Conservation (phyloP, 768 basidiomycete species). For the Butyriboletus loyo region DNA sequence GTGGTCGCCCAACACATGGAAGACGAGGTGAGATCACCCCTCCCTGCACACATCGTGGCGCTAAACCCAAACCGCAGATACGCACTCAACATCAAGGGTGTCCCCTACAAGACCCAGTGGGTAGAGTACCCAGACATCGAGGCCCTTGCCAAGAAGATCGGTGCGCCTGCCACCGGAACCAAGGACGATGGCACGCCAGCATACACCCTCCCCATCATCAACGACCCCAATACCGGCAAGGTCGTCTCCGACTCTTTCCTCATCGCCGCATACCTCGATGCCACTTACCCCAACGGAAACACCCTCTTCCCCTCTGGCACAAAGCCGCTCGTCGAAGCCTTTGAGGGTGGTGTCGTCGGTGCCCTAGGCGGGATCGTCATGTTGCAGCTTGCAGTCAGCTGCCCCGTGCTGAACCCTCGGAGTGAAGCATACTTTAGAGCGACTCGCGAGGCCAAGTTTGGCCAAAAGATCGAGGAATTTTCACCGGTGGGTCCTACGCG, state of each 20-base stretch:
- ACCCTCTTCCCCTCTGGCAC: slow-evolving; percentile 41
- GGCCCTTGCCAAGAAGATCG: slow-evolving; percentile 29
- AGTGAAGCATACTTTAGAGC: slow-evolving; percentile 34
- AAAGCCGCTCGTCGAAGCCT: slow-evolving; percentile 39
- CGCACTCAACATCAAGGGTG: slow-evolving; percentile 39
- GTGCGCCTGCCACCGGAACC: slow-evolving; percentile 30
- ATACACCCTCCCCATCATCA: slow-evolving; percentile 43
- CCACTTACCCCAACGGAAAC: slow-evolving; percentile 36
- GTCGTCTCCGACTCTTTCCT: slow-evolving; percentile 39
- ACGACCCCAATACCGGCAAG: slow-evolving; percentile 36
- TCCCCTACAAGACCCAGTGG: slow-evolving; percentile 43
- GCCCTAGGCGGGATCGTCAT: slow-evolving; percentile 11
- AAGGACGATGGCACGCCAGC: slow-evolving; percentile 29
- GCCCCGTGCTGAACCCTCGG: slow-evolving; percentile 20
- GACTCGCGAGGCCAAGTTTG: slow-evolving; percentile 32
- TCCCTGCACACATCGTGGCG: neutral
- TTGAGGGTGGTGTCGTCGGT: slow-evolving; percentile 22
- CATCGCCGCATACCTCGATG: slow-evolving; percentile 48
- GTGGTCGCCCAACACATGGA: slow-evolving; percentile 49
- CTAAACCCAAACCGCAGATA: slow-evolving; percentile 21
- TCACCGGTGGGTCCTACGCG: slow-evolving; percentile 28
- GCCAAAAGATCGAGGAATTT: slow-evolving; percentile 36
- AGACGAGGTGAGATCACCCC: slow-evolving; percentile 34
- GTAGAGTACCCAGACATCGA: slow-evolving; percentile 44
- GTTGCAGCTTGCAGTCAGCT: slow-evolving; percentile 15